phyloP scores from a whole-genome alignment of 2,329 filamentous ascomycete species.

The Fusarium succisae region DNA sequence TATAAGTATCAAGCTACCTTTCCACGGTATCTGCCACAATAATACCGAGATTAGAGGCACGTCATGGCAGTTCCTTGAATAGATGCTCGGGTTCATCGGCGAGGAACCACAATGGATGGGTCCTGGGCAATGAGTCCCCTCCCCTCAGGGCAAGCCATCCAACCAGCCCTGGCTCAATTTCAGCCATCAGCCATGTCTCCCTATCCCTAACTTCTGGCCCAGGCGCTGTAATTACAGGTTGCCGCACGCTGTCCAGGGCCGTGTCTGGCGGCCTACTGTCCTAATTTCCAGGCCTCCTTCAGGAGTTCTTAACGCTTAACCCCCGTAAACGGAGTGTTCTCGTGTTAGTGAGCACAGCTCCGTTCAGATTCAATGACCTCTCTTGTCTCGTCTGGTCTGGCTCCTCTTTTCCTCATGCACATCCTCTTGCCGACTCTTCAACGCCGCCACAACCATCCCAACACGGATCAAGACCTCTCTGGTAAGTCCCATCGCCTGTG shows the following conservation, averaged over 20 bases:
- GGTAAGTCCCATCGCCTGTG: slow-evolving; percentile 51
- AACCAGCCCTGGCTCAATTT: slow-evolving; percentile 36
- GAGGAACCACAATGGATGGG: slow-evolving; percentile 27
- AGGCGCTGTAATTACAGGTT: slow-evolving; percentile 21
- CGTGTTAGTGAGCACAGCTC: slow-evolving; percentile 42
- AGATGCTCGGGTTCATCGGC: slow-evolving; percentile 26
- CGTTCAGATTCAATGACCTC: slow-evolving; percentile 54
- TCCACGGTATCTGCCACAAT: slow-evolving; percentile 1
- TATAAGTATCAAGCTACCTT: not conserved
- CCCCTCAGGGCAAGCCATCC: slow-evolving; percentile 34
- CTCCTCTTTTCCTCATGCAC: slow-evolving; percentile 58
- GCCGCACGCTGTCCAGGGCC: not conserved
- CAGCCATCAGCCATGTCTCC: slow-evolving; percentile 11
- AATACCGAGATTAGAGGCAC: slow-evolving; percentile 17
- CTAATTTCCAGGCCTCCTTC: slow-evolving; percentile 11
- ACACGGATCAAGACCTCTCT: slow-evolving; percentile 46
- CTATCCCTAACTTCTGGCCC: not conserved
- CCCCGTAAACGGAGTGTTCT: slow-evolving; percentile 20
- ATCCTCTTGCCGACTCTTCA: slow-evolving; percentile 49
- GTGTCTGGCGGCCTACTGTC: slow-evolving; percentile 1
- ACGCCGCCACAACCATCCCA: slow-evolving; percentile 48
- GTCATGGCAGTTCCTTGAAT: slow-evolving; percentile 19
- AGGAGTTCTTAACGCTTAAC: slow-evolving; percentile 16
- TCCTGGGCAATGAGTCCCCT: slow-evolving; percentile 21
- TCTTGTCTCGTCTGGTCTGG: slow-evolving; percentile 38